A percentile compares a stretch with the other conserved stretches of the same genome.
These are phyloP conservation scores for Rhodomyrtus tomentosa DNA, from an alignment of 345 rosid genomes.

Conservation along the genomic window DNA sequence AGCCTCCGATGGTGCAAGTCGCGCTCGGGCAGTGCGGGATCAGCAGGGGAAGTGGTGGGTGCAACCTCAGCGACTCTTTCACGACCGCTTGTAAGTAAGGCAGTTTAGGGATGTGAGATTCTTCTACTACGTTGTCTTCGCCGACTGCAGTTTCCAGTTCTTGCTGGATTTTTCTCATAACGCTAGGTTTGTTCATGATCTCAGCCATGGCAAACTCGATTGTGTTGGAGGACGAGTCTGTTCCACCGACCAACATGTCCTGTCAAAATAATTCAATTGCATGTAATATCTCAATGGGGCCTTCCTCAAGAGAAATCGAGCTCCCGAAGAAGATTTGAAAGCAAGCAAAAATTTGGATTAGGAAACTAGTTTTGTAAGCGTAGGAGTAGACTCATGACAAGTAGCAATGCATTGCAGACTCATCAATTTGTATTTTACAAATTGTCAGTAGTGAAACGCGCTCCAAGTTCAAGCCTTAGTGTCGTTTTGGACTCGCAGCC, in stretches of 20 bases:
- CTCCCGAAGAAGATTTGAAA: not conserved
- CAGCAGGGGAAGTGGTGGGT: conserved; percentile 6
- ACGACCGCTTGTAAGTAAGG: conserved; percentile 6
- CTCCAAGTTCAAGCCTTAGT: not conserved
- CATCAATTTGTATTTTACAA: not conserved
- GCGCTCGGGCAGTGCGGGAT: conserved; percentile 7
- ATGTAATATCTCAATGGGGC: not conserved
- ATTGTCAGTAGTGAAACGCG: not conserved
- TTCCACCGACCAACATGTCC: conserved; percentile 57
- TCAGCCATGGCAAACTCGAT: conserved; percentile 46
- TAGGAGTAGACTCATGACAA: not conserved
- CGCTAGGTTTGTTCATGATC: conserved; percentile 31
- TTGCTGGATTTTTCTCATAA: conserved; percentile 23
- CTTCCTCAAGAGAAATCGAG: not conserved
- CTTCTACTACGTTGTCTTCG: not conserved
- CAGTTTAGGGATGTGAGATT: conserved; percentile 4
- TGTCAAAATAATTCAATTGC: not conserved
- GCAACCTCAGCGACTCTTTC: conserved; percentile 7
- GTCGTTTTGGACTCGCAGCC: not conserved
- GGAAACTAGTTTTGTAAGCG: not conserved
- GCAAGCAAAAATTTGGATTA: not conserved
- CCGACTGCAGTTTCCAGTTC: conserved; percentile 13
- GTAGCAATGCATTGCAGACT: not conserved
- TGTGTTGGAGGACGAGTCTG: conserved; percentile 40
- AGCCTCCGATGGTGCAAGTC: not conserved